phyloP scores from a whole-genome alignment of 148 eudicot species.

The Amaranthus palmeri region DNA sequence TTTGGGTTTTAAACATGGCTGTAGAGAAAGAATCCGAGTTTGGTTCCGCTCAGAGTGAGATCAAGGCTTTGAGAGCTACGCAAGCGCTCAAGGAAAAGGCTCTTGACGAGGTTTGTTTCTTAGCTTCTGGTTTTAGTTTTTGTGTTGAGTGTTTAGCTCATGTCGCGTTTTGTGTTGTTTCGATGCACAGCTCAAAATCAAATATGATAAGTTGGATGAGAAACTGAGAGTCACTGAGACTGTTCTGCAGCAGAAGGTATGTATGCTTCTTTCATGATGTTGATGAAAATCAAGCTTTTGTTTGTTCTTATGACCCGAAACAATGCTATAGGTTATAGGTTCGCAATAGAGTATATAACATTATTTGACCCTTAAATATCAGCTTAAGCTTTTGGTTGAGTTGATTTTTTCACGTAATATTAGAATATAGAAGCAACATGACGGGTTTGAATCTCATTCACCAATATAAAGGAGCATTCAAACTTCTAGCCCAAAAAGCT shows the following conservation, averaged over 20 bases:
- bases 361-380: too few relatives aligned
- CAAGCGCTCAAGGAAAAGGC: conserved; percentile 73
- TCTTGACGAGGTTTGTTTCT: conserved; percentile 56
- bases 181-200: conserved; percentile 47
- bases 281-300: neutral
- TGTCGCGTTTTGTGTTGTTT: neutral
- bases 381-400: too few relatives aligned
- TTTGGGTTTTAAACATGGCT: conserved; percentile 1
- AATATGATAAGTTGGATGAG: conserved; percentile 47
- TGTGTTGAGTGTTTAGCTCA: neutral
- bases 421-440: too few relatives aligned
- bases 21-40: conserved; percentile 72
- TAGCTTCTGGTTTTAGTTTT: neutral
- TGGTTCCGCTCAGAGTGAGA: conserved; percentile 58
- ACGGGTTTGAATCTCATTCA: too few relatives aligned
- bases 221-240: conserved; percentile 46
- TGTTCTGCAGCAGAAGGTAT: conserved; percentile 70
- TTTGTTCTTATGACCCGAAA: too few relatives aligned
- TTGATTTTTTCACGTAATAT: too few relatives aligned
- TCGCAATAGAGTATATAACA: too few relatives aligned
- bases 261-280: neutral
- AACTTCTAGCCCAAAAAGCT: too few relatives aligned
- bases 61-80: conserved; percentile 61
- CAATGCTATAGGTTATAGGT: too few relatives aligned
- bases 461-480: too few relatives aligned